These are phyloP conservation scores for Sporisorium iseilematis-ciliati DNA, from an alignment of 1,284 basidiomycete genomes.

Conservation along the genomic window DNA sequence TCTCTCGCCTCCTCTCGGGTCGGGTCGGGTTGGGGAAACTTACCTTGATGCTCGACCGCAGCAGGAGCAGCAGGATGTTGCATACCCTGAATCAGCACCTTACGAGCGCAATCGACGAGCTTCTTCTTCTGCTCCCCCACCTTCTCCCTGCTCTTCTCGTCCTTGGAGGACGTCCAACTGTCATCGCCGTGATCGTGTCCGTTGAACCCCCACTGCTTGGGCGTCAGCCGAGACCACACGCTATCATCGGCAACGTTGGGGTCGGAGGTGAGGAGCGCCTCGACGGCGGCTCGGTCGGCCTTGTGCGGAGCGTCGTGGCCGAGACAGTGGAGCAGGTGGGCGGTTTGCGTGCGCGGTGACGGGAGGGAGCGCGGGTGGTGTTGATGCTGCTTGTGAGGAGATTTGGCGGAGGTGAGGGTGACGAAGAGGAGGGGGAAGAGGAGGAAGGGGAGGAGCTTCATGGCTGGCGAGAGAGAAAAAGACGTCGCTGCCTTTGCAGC, in stretches of 20 bases:
- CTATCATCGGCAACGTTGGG: constrained; percentile 12
- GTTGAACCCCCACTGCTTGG: constrained; percentile 27
- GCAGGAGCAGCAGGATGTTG: not conserved
- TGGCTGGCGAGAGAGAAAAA: not conserved
- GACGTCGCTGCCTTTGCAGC: not conserved
- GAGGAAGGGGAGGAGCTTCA: not conserved
- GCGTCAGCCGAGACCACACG: constrained; percentile 12
- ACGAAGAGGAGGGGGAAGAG: not conserved
- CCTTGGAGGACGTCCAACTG: no score
- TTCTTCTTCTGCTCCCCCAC: constrained; percentile 9
- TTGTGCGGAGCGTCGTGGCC: not conserved
- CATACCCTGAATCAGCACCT: not conserved
- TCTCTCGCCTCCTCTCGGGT: not conserved
- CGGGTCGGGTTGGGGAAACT: no score
- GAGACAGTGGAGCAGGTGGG: constrained; percentile 20
- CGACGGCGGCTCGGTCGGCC: constrained; percentile 11
- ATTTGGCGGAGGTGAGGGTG: not conserved
- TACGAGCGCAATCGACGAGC: constrained; percentile 11
- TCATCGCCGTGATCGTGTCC: constrained; percentile 9
- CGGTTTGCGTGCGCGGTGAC: not conserved
- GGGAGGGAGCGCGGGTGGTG: not conserved
- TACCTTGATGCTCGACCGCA: not conserved
- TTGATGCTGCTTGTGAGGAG: not conserved
- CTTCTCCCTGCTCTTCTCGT: not conserved
- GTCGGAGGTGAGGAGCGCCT: constrained; percentile 8